phyloP scores from a whole-genome alignment of 192 early-diverging fungal genomes.

The Gryganskiella cystojenkinii region DNA sequence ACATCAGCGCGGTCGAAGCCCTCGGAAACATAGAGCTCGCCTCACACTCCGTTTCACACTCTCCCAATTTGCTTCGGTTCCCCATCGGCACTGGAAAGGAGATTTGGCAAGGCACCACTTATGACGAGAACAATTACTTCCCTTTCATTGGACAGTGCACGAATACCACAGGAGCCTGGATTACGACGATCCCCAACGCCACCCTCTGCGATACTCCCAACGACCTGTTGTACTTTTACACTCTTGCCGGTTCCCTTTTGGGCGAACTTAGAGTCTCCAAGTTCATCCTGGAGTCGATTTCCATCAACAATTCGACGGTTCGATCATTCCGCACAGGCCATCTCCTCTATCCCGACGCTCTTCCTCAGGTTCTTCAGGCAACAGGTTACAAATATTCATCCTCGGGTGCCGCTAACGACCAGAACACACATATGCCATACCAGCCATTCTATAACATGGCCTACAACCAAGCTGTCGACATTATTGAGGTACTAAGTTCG shows the following conservation, averaged over 20 bases:
- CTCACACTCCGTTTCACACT: conserved; percentile 34
- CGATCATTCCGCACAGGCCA: conserved; percentile 32
- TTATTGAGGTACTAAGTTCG: conserved; percentile 21
- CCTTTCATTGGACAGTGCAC: conserved; percentile 43
- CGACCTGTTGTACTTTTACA: conserved; percentile 14
- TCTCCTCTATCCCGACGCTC: conserved; percentile 24
- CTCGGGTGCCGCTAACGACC: conserved; percentile 24
- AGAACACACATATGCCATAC: conserved; percentile 24
- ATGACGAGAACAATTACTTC: conserved; percentile 21
- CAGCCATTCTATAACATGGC: conserved; percentile 26
- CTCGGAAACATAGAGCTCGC: conserved; percentile 9
- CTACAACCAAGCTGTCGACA: conserved; percentile 20
- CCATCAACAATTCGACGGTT: conserved; percentile 12
- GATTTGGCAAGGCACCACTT: conserved; percentile 7
- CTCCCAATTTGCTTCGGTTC: conserved; percentile 18
- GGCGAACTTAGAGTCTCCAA: conserved; percentile 35
- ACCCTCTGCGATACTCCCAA: conserved; percentile 25
- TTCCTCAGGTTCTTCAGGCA: conserved; percentile 18
- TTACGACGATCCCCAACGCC: conserved; percentile 14
- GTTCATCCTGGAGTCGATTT: conserved; percentile 32
- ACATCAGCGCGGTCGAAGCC: conserved; percentile 25
- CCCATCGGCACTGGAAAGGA: conserved; percentile 9
- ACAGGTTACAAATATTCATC: conserved; percentile 28
- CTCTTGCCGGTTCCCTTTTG: conserved; percentile 14
- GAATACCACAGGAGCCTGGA: conserved; percentile 14